Conservation (phyloP, 225 moss, liverwort and hornwort species). For the Polytrichum formosum region DNA sequence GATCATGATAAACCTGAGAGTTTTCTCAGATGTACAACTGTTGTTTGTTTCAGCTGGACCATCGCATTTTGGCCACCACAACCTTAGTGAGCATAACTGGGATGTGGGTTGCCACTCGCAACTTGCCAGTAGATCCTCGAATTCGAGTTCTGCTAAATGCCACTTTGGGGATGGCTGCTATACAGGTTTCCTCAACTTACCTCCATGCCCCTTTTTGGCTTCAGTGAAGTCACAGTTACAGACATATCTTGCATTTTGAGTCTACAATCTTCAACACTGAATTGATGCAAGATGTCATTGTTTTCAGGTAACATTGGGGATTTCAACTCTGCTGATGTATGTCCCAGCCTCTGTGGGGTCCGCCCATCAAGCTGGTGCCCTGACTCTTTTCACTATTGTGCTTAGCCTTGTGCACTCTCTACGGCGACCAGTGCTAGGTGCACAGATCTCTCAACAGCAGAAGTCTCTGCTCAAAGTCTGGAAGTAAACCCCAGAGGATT, state of each 20-base stretch:
- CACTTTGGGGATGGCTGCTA: conserved; percentile 78
- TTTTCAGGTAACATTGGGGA: conserved; percentile 83
- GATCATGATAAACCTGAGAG: not conserved
- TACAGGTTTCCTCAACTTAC: conserved; percentile 50
- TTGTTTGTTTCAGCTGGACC: conserved; percentile 66
- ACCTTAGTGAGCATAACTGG: conserved; percentile 63
- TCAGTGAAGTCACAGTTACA: no score
- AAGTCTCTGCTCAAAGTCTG: conserved; percentile 19
- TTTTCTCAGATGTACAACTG: not conserved
- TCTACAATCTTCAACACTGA: no score
- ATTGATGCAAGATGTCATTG: not conserved
- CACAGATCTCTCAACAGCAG: conserved; percentile 35
- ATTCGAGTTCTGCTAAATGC: conserved; percentile 61
- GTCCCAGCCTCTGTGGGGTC: conserved; percentile 90
- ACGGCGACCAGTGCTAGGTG: conserved; percentile 63
- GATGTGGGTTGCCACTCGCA: conserved; percentile 75
- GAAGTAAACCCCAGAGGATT: conserved; percentile 3
- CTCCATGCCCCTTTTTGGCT: no score
- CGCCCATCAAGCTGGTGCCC: conserved; percentile 96
- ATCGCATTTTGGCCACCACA: conserved; percentile 82
- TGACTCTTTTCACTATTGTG: conserved; percentile 85
- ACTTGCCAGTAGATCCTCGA: conserved; percentile 59
- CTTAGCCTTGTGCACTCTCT: conserved; percentile 77
- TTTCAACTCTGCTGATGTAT: conserved; percentile 84
- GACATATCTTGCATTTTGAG: no score